A percentile compares a stretch with the other conserved stretches of the same genome.
phyloP scores from a whole-genome alignment of 2,329 filamentous ascomycete genomes.

The Penicillium sp. region DNA sequence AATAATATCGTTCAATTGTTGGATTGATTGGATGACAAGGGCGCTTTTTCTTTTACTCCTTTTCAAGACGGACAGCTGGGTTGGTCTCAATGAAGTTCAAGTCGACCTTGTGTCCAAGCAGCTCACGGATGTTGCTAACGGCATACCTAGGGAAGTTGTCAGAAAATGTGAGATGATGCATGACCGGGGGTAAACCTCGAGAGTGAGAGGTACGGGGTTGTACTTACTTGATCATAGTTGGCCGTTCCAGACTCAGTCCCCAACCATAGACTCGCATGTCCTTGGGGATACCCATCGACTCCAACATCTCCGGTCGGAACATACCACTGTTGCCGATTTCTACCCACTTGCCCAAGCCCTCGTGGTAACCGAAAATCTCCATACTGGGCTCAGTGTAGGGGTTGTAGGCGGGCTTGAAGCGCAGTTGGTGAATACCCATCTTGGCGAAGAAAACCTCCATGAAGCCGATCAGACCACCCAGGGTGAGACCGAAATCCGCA shows the following conservation, averaged over 20 bases:
- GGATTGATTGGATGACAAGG: too few species aligned
- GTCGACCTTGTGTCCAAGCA: conserved; percentile 93
- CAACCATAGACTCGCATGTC: conserved; percentile 93
- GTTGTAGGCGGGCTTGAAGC: conserved; percentile 97
- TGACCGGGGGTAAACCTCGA: too few species aligned
- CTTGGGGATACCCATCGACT: conserved; percentile 86
- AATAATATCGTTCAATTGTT: too few species aligned
- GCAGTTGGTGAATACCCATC: conserved; percentile 81
- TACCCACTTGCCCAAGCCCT: conserved; percentile 81
- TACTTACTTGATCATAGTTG: conserved; percentile 92
- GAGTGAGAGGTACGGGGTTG: conserved; percentile 8
- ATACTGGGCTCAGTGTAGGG: conserved; percentile 93
- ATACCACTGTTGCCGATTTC: conserved; percentile 98
- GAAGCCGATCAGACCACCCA: conserved; percentile 89
- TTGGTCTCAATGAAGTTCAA: conserved; percentile 87
- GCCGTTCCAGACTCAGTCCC: conserved; percentile 83
- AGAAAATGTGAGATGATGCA: conserved; percentile 1
- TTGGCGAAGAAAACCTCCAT: conserved; percentile 94
- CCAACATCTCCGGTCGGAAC: conserved; percentile 97
- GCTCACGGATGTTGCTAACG: conserved; percentile 83
- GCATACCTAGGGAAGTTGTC: conserved; percentile 46
- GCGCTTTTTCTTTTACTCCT: conserved; percentile 52
- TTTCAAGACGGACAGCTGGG: conserved; percentile 82
- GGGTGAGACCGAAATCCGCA: conserved; percentile 86
- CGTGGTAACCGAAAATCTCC: conserved; percentile 97